Evolutionary conservation across 1,139 yeast genomes (phyloP).

Genomic region (Wickerhamomyces sp.): DNA sequence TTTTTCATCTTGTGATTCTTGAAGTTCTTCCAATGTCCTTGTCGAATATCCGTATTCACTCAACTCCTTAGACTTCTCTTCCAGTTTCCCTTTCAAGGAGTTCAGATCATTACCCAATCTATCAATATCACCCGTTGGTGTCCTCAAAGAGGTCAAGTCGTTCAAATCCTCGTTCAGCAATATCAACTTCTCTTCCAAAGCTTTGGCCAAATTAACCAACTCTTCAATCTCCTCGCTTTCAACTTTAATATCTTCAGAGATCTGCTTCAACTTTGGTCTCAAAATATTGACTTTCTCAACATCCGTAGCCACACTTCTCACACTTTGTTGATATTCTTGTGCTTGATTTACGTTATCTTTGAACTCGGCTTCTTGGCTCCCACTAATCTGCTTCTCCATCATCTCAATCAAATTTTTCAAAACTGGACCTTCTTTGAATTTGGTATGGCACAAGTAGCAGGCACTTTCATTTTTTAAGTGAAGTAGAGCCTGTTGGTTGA

Average conservation of each 20-base stretch:
- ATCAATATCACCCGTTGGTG: constrained; percentile 34
- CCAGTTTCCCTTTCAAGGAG: constrained; percentile 31
- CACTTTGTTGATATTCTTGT: constrained; percentile 32
- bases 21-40: constrained; percentile 46
- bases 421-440: constrained; percentile 41
- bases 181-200: background rate
- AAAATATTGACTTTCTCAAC: constrained; percentile 14
- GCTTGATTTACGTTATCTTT: constrained; percentile 34
- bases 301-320: constrained; percentile 22
- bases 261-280: constrained; percentile 6
- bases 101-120: constrained; percentile 35
- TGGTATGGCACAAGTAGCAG: constrained; percentile 63
- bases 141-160: constrained; percentile 22
- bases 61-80: constrained; percentile 35
- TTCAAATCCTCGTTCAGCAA: constrained; percentile 3
- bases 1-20: constrained; percentile 40
- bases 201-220: background rate
- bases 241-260: background rate
- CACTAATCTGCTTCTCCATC: constrained; percentile 27
- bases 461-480: constrained; percentile 49
- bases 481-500: constrained; percentile 59
- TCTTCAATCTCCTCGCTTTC: background rate
- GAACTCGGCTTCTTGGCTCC: constrained; percentile 24
- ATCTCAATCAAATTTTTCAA: constrained; percentile 28
- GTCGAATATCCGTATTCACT: constrained; percentile 27